Evolutionary conservation across 1,284 basidiomycete genomes (phyloP), one percentile per base, ranked within the genome.

Genomic region (Paramarasmius palmivorus): DNA sequence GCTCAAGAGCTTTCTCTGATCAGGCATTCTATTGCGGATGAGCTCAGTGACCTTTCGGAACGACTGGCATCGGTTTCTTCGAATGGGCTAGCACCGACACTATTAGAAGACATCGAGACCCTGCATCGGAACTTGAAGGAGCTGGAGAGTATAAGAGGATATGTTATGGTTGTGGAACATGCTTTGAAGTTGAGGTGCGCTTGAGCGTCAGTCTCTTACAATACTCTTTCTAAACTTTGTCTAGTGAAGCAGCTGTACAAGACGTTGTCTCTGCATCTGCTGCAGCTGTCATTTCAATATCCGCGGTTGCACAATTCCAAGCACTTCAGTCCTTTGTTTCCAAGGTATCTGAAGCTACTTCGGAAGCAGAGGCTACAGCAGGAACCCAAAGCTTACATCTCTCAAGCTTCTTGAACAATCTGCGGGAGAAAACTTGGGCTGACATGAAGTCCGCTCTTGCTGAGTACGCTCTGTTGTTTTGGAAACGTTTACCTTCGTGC

Each of bases 51-150:
- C 63, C 73, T 95, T 56, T 80, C 85, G 46, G 72, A 83, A 57
- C 79, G 84, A 54, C 73, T 92, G n/a, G 71, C 83, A 39, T 88
- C 89, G 0, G 71, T 80, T 1, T 60, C 81, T 26, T 73, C 74
- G 9, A 75, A 72, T 19, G 74, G 72, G 36, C 74, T 78, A 4
- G 70, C 73, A 38, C 73, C 84, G 1, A 90, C 87, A 1, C 71
- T 93, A 10, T 73, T 95, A n/a, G 90, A 95, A 69, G 86, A 86
- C 37, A 76, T 94, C 56, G 90, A 95, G 64, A 79, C 78, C 0
- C 69, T 91, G 53, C 89, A 92, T 65, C 76, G 81, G 52, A 81
- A 80, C 63, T 65, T 95, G 60, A 86, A 83, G 63, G 88, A 91
- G 63, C 75, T 95, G 29, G 78, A 89, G 61, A 83, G 81, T 49